Evolutionary conservation across 2,329 filamentous ascomycete genomes (phyloP).

Genomic region (Aspergillus aculeatinus): DNA sequence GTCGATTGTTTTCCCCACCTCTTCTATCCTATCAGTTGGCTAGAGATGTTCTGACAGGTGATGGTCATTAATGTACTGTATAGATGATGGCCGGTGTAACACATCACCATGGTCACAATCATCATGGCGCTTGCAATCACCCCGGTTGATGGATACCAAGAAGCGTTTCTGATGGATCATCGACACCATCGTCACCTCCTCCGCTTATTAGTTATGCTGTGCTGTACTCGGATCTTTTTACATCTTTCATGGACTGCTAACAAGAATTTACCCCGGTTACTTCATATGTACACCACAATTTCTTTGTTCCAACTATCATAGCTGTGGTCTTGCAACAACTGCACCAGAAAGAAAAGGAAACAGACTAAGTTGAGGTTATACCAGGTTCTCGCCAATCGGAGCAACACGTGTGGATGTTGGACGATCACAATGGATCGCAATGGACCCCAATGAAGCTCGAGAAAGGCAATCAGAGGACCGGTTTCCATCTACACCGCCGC

Average conservation of each 20-base stretch:
- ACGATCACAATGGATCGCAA: background rate
- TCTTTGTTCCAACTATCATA: background rate
- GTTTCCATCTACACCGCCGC: background rate
- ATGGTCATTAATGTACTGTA: background rate
- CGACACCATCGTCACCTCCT: background rate
- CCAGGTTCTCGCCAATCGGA: background rate
- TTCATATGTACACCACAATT: background rate
- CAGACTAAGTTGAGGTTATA: background rate
- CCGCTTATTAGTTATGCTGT: constrained; percentile 3
- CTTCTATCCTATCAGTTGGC: too few relatives aligned
- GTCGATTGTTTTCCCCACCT: too few relatives aligned
- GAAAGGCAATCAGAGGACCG: background rate
- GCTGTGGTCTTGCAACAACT: background rate
- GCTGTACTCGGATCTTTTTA: background rate
- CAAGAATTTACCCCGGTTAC: background rate
- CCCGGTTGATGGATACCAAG: background rate
- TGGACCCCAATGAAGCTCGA: background rate
- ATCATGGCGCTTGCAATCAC: background rate
- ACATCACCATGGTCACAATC: background rate
- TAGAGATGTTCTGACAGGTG: background rate
- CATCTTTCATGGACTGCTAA: background rate
- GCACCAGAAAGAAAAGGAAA: background rate
- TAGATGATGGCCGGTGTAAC: background rate
- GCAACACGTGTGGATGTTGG: background rate
- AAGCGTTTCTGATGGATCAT: background rate